A percentile compares a stretch with the other conserved stretches of the same genome.
phyloP scores from a whole-genome alignment of 148 eudicot genomes.

The Nepenthes mirabilis region DNA sequence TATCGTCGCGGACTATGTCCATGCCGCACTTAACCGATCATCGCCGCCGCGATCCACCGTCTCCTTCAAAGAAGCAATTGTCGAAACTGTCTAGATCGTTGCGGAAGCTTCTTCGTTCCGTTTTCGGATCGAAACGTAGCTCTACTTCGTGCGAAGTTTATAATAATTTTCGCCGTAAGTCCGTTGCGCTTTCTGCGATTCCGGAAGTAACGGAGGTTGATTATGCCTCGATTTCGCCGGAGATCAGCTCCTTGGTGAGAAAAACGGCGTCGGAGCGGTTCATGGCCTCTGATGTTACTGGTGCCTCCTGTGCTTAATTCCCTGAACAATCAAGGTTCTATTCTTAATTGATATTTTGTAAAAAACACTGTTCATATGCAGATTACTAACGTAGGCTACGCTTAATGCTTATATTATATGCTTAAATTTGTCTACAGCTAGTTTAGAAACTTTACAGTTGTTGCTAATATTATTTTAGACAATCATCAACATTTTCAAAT shows the following conservation, averaged over 20 bases:
- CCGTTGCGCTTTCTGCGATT: no score
- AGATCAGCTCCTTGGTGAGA: conserved; percentile 27
- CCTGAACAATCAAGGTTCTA: not conserved
- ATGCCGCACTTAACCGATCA: conserved; percentile 68
- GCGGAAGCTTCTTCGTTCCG: conserved; percentile 45
- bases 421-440: no score
- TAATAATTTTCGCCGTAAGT: no score
- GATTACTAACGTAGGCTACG: no score
- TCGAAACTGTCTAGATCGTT: conserved; percentile 53
- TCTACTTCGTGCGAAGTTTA: no score
- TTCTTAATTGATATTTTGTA: no score
- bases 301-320: conserved; percentile 46
- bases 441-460: no score
- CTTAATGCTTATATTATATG: no score
- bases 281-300: conserved; percentile 13
- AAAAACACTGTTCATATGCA: no score
- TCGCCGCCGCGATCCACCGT: conserved; percentile 7
- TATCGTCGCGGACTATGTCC: conserved; percentile 52
- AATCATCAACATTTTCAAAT: no score
- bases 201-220: no score
- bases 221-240: conserved; percentile 26
- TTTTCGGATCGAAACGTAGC: conserved; percentile 25
- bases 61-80: conserved; percentile 11
- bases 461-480: no score
- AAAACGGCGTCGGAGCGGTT: conserved; percentile 49